These are phyloP conservation scores for Termitomyces bulborhizus DNA, from an alignment of 768 basidiomycete species.

Conservation along the genomic window DNA sequence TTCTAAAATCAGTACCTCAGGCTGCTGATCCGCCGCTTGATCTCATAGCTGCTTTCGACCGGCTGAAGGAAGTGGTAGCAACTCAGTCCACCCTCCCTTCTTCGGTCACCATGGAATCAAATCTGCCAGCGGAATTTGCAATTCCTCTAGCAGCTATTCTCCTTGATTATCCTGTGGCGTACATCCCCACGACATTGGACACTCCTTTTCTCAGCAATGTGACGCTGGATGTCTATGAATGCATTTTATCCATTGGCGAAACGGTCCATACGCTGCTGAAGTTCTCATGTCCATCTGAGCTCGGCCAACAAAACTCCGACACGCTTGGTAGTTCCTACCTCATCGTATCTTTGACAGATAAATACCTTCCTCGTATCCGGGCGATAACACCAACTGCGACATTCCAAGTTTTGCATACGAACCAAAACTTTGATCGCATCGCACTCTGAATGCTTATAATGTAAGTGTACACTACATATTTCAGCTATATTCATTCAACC, in stretches of 20 bases:
- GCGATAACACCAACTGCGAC: constrained; percentile 14
- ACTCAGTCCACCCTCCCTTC: neutral
- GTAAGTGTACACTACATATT: neutral
- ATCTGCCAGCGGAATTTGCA: constrained; percentile 20
- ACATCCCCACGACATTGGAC: constrained; percentile 25
- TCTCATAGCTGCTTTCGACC: constrained; percentile 8
- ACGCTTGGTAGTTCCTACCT: constrained; percentile 20
- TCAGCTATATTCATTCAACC: constrained; percentile 43
- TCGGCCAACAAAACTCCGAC: constrained; percentile 16
- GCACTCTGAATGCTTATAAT: constrained; percentile 30
- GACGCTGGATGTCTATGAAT: constrained; percentile 47
- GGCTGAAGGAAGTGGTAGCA: constrained; percentile 4
- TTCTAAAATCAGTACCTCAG: constrained; percentile 6
- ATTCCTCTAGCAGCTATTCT: constrained; percentile 54
- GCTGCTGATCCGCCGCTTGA: constrained; percentile 11
- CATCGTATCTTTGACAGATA: constrained; percentile 21
- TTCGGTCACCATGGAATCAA: constrained; percentile 23
- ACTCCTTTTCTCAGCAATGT: constrained; percentile 39
- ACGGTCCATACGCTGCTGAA: constrained; percentile 37
- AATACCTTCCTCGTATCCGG: constrained; percentile 28
- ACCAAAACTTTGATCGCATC: constrained; percentile 38
- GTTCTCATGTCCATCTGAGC: constrained; percentile 47
- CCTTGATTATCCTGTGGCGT: constrained; percentile 57
- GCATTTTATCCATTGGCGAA: constrained; percentile 18
- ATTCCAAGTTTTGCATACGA: constrained; percentile 25